phyloP scores from a whole-genome alignment of 768 basidiomycete species.

The Aureoboletus auriporus region DNA sequence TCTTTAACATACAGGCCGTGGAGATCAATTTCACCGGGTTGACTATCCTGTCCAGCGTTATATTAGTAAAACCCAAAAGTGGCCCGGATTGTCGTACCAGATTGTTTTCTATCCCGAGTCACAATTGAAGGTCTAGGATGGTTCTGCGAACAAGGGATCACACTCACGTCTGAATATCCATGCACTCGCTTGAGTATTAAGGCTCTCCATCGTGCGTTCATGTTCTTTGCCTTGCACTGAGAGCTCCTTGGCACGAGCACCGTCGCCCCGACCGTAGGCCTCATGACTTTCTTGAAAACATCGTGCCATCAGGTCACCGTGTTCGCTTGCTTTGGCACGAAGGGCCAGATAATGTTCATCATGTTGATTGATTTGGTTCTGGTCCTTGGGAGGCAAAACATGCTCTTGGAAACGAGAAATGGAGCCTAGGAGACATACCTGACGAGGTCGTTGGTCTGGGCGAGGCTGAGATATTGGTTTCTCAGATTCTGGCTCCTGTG shows the following conservation, averaged over 20 bases:
- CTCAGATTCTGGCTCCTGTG: slow-evolving; percentile 10
- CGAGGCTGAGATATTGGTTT: slow-evolving; percentile 16
- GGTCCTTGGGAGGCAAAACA: slow-evolving; percentile 36
- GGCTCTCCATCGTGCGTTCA: slow-evolving; percentile 67
- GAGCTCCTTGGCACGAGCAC: slow-evolving; percentile 77
- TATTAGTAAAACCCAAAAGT: not conserved
- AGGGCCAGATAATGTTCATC: slow-evolving; percentile 67
- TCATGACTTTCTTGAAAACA: slow-evolving; percentile 69
- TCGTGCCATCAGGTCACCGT: slow-evolving; percentile 75
- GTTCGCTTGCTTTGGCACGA: slow-evolving; percentile 70
- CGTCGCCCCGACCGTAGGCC: slow-evolving; percentile 70
- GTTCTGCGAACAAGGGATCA: not conserved
- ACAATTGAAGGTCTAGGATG: not conserved
- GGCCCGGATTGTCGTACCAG: slow-evolving; percentile 35
- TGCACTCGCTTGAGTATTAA: slow-evolving; percentile 78
- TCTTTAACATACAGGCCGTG: slow-evolving; percentile 95
- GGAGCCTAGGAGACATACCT: slow-evolving; percentile 10
- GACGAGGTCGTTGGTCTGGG: slow-evolving; percentile 12
- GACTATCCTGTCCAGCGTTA: slow-evolving; percentile 46
- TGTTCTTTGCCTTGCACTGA: slow-evolving; percentile 79
- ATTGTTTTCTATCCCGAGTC: slow-evolving; percentile 61
- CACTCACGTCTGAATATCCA: slow-evolving; percentile 77
- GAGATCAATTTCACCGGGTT: slow-evolving; percentile 76
- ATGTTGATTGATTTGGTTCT: slow-evolving; percentile 60
- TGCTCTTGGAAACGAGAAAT: not conserved